Percentiles rank a stretch among this genome's conserved stretches.
Evolutionary conservation across 208 protist genomes (phyloP).

Genomic region (Lotmaria passim): DNA sequence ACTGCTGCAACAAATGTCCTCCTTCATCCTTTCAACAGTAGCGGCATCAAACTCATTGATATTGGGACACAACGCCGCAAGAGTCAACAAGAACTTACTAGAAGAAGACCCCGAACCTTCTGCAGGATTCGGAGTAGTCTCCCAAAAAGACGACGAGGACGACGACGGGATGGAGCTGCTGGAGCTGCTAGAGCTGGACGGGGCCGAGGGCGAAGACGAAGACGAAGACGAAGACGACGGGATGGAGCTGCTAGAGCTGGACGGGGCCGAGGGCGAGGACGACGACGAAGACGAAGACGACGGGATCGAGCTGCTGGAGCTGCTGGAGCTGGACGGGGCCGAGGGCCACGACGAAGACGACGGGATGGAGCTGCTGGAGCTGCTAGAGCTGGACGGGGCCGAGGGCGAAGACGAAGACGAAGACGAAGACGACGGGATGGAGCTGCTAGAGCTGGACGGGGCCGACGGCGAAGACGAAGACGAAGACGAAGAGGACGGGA

Average conservation of each 20-base stretch:
- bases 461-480: neutral
- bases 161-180: neutral
- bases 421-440: neutral
- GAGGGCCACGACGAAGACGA: slow-evolving; percentile 9
- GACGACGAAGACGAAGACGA: neutral
- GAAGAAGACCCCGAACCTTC: neutral
- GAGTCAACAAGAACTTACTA: neutral
- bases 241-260: no score
- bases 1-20: slow-evolving; percentile 21
- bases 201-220: no score
- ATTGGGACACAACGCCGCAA: slow-evolving; percentile 16
- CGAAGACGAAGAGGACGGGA: neutral
- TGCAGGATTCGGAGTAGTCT: neutral
- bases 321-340: neutral
- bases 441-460: slow-evolving; percentile 1
- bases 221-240: no score
- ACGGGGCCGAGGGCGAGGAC: neutral
- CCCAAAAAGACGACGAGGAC: neutral
- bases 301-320: neutral
- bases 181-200: no score
- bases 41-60: neutral
- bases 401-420: neutral
- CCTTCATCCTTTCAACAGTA: neutral
- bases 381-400: no score
- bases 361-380: slow-evolving; percentile 3